Base-by-base conservation (phyloP, 2,329 filamentous ascomycete genomes). In the Dendryphion nanum region DNA sequence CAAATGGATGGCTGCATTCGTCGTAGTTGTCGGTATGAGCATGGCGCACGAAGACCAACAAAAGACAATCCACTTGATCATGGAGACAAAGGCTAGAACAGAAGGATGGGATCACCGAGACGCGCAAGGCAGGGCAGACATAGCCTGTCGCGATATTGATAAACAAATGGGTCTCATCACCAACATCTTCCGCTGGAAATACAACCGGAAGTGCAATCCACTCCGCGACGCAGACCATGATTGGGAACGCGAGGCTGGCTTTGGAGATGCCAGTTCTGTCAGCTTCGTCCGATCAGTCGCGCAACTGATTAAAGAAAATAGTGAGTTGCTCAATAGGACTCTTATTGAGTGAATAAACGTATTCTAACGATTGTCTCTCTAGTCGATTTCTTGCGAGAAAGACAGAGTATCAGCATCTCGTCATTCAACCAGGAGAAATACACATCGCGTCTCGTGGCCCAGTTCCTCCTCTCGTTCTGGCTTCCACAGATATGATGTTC, bases 41-140 rank as follows among this genome's bases (percentile, higher is more conserved):
- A 73, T 74, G 66, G 69, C 68, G 3, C 59, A 71, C 14, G 72
- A 75, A 44, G 69, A 73, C 40, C 63, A 69, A 20, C 72, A 75
- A 40, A 68, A 68, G 43, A 71, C 68, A 0, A 59, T 73, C 4
- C 66, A 71, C 30, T 53, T 71, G n/a, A 55, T 66, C 55, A 69
- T 59, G 65, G 62, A 67, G 16, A 67, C 67, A 10, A 61, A 63
- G 23, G 52, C 61, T 0, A 37, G 40, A 12, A 64, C 61, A n/a
- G 56, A 62, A 16, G 42, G 52, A 20, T 35, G 55, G 2, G 53
- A 62, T 26, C 31, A 30, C 17, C 44, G 45, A n/a, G 57, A 56
- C 26, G 52, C 49, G 14, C 55, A 60, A 50, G 57, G 36, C 21
- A 48, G 61, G 31, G 69, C 70, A 1, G 53, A 63, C 13, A 57